Evolutionary conservation across 257 asterid genomes (phyloP), one percentile per base, ranked within the genome.

Genomic region (Ophiorrhiza pumila): DNA sequence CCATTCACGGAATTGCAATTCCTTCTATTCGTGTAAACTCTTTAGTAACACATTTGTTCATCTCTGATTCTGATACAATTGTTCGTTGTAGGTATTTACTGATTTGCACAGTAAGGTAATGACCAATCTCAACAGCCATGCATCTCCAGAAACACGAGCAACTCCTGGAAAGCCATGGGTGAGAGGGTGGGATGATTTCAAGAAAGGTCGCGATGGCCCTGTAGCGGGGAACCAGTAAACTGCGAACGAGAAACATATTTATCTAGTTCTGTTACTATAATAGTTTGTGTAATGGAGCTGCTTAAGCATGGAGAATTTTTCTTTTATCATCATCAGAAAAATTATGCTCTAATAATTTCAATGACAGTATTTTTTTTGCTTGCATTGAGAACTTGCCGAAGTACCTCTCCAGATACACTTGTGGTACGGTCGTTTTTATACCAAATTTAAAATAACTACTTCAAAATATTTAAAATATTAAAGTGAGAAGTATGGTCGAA

Each of bases 141-240:
- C 96, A 32, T 78, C 97, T 61, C 96, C 96, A 0, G 98, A 87
- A 82, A 93, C 98, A 5, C 85, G 97, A 59, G 92, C 97, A 22
- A 71, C 76, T 27, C 83, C 88, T 4, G 98, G 98, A 18, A 87
- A 86, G 73, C 79, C 90, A 18, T 93, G 98, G 98, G 96, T 91
- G 73, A 89, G 96, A 74, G 98, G 98, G 47, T 93, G 98, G 97
- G 97, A 93, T 70, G 98, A 91, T 79, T 84, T 83, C 91, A 93
- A 82, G 83, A 91, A 80, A 82, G 91, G 95, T 22, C 87, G 85
- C 25, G 96, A 93, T 65, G 69, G 83, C 71, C 97, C 96, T 45
- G 35, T 85, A 41, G 71, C 85, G 12, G 97, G 97, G 14, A 91
- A 93, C 79, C 98, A 91, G 88, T 93, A 85, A n/a, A 87, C 15